Base-by-base conservation (phyloP, 805 yeast species). In the Komagataella mondaviorum region DNA sequence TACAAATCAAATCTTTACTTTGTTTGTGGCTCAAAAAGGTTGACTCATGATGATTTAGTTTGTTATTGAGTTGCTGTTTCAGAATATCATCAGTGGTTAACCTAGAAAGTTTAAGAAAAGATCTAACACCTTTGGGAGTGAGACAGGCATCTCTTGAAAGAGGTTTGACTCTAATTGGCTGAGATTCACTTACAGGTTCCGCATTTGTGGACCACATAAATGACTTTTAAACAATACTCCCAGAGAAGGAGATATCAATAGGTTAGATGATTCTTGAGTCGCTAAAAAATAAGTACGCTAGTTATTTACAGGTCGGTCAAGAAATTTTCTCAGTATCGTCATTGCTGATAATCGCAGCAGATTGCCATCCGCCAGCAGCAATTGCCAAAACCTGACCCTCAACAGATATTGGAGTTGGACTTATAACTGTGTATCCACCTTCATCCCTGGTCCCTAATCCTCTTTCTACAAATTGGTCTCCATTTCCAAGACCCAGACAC, bases 311-410 rank as follows among this genome's bases (percentile, higher is more conserved):
- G 14, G 14, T 30, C 4, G 6, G n/a, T 30, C n/a, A 44, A 20
- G 20, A 20, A 12, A 14, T 17, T 12, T 44, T 20, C 17, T 22
- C 48, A 8, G 48, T 8, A 48, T 48, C 36, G 4, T 45, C 48
- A n/a, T 23, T 20, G 10, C 59, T 58, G 14, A 78, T 68, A 50
- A 85, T 67, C 1, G 88, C 89, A 47, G 82, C 80, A 5, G 88
- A 76, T 53, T 85, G 93, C 91, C 91, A 85, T 1, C 93, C 95
- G 14, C 81, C 82, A 6, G 90, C 88, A 1, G 85, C 75, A 39
- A 84, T 73, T 0, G 81, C 80, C 18, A 83, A 63, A 60, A 83
- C 79, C 36, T 67, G 65, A 3, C 78, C 78, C 3, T 65, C 63
- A 1, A 69, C 52, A 2, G 63, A 56, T 5, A 77, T 65, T 48